Evolutionary conservation across 2,329 filamentous ascomycete species (phyloP).

Genomic region (Hirsutella minnesotensis): DNA sequence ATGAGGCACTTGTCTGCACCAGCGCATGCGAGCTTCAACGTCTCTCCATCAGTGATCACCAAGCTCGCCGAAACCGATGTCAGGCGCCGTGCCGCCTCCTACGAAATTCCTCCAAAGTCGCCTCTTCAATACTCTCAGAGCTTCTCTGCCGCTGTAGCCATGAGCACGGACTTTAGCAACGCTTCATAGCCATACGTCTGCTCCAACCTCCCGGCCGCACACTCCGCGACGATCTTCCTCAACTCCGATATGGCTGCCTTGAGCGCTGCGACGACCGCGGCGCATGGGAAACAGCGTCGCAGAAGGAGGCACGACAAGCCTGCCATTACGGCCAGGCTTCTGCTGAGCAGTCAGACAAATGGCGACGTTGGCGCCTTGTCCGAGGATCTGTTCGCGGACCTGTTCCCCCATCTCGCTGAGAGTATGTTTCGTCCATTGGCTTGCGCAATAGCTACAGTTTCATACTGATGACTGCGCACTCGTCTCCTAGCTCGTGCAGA

Average conservation of each 20-base stretch:
- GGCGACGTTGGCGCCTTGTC: slow-evolving; percentile 80
- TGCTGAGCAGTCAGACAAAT: slow-evolving; percentile 75
- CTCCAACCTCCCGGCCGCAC: no score
- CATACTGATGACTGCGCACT: not conserved
- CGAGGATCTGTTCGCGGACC: slow-evolving; percentile 70
- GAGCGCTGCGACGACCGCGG: slow-evolving; percentile 12
- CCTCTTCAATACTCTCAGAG: no score
- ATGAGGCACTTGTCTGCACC: no score
- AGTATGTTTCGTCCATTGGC: slow-evolving; percentile 26
- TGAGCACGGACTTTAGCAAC: not conserved
- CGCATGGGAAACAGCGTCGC: slow-evolving; percentile 30
- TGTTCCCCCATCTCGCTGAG: slow-evolving; percentile 54
- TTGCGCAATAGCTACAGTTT: not conserved
- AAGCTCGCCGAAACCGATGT: no score
- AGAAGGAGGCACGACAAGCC: slow-evolving; percentile 57
- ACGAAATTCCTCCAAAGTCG: no score
- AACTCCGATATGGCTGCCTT: slow-evolving; percentile 15
- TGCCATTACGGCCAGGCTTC: slow-evolving; percentile 64
- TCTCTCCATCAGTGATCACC: no score
- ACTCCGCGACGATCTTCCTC: not conserved
- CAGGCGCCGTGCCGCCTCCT: no score
- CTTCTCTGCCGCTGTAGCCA: no score
- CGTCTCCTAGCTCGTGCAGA: slow-evolving; percentile 17
- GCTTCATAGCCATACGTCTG: not conserved
- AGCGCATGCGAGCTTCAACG: no score